A percentile compares a stretch with the other conserved stretches of the same genome.
phyloP scores from a whole-genome alignment of 768 basidiomycete species.

The Agrocybe chaxingu region DNA sequence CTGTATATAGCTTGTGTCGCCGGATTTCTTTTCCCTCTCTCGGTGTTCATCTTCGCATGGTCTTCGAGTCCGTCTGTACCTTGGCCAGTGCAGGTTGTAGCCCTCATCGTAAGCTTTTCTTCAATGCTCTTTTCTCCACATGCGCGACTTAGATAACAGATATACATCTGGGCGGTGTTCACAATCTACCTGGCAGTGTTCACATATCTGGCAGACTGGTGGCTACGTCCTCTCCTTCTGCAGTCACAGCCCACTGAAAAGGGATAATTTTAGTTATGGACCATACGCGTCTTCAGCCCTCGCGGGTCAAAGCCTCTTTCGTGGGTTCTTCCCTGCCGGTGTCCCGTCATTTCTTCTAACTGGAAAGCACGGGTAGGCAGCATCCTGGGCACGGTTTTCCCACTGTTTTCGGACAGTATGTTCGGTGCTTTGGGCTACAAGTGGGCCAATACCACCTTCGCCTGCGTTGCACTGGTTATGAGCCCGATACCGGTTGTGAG shows the following conservation, averaged over 20 bases:
- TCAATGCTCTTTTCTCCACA: neutral
- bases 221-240: constrained; percentile 12
- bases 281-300: constrained; percentile 60
- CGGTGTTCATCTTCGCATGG: constrained; percentile 73
- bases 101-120: constrained; percentile 33
- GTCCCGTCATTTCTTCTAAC: neutral
- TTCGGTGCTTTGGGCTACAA: constrained; percentile 46
- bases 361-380: constrained; percentile 30
- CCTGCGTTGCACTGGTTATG: constrained; percentile 42
- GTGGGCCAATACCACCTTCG: constrained; percentile 55
- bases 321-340: constrained; percentile 29
- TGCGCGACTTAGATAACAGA: constrained; percentile 18
- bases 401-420: constrained; percentile 57
- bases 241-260: neutral
- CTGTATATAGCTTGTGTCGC: constrained; percentile 48
- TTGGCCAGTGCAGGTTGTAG: constrained; percentile 56
- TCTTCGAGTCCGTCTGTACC: constrained; percentile 46
- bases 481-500: constrained; percentile 49
- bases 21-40: constrained; percentile 43
- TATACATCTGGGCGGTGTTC: constrained; percentile 45
- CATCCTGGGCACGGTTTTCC: constrained; percentile 44
- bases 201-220: constrained; percentile 60
- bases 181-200: constrained; percentile 55
- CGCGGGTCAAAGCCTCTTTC: constrained; percentile 56
- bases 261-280: constrained; percentile 30